These are phyloP conservation scores for Pyrus communis DNA, from an alignment of 306 rosid species.

Conservation along the genomic window DNA sequence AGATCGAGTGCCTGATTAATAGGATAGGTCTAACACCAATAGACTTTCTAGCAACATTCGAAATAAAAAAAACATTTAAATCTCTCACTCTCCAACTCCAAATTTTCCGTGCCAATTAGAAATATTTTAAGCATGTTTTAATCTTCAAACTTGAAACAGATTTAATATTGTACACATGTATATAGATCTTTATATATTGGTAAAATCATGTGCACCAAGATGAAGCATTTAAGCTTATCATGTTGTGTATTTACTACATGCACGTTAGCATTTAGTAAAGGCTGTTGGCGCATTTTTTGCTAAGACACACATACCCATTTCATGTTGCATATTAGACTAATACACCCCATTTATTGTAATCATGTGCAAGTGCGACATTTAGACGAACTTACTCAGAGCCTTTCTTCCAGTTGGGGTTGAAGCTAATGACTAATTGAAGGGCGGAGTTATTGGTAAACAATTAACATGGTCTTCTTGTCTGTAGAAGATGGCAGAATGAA, in stretches of 20 bases:
- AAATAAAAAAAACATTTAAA: conserved; percentile 7
- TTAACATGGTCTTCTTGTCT: not conserved
- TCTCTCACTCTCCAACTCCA: conserved; percentile 9
- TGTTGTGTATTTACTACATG: conserved; percentile 46
- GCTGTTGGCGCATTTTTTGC: conserved; percentile 51
- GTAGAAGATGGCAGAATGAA: too few relatives aligned
- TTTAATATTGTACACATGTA: not conserved
- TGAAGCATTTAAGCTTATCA: conserved; percentile 44
- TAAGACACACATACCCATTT: conserved; percentile 37
- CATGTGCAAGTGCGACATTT: conserved; percentile 26
- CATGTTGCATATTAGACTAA: conserved; percentile 24
- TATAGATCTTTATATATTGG: not conserved
- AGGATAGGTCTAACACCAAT: not conserved
- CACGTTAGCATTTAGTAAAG: conserved; percentile 49
- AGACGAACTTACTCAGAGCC: not conserved
- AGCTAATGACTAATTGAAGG: not conserved
- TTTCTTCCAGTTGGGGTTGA: not conserved
- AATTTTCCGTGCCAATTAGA: conserved; percentile 37
- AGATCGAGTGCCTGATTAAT: too few relatives aligned
- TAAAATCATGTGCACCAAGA: conserved; percentile 35
- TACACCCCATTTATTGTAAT: conserved; percentile 29
- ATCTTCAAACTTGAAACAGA: conserved; percentile 16
- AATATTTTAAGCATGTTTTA: conserved; percentile 15
- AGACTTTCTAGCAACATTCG: conserved; percentile 2
- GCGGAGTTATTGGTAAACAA: not conserved